phyloP scores from a whole-genome alignment of 1,284 basidiomycete species.

The Ustilago bromivora region DNA sequence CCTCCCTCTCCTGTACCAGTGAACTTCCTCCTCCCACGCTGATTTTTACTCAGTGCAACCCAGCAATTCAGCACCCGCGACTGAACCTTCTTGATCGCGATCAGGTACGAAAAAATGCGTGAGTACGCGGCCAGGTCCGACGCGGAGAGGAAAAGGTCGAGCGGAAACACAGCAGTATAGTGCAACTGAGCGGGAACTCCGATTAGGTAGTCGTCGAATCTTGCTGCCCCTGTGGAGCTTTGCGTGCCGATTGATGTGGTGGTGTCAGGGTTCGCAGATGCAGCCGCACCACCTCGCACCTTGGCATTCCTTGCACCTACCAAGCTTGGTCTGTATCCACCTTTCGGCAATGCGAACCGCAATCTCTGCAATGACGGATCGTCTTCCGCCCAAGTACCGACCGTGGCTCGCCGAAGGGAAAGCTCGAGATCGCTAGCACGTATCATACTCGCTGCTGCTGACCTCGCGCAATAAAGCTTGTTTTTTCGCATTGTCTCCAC shows the following conservation, averaged over 20 bases:
- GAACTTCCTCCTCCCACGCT: conserved; percentile 83
- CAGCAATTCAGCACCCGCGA: conserved; percentile 82
- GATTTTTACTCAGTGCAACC: conserved; percentile 83
- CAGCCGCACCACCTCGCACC: conserved; percentile 21
- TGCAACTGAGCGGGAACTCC: conserved; percentile 52
- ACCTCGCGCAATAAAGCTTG: conserved; percentile 72
- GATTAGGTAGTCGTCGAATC: conserved; percentile 55
- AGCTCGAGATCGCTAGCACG: conserved; percentile 54
- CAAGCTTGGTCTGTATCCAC: conserved; percentile 39
- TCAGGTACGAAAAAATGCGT: conserved; percentile 83
- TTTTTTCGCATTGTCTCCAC: conserved; percentile 79
- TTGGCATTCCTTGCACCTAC: conserved; percentile 33
- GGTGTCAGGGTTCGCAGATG: background rate
- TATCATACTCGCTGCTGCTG: conserved; percentile 74
- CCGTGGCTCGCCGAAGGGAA: conserved; percentile 46
- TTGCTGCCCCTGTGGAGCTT: conserved; percentile 2
- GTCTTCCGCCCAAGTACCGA: conserved; percentile 58
- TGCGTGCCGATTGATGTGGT: conserved; percentile 3
- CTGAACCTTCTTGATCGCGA: conserved; percentile 84
- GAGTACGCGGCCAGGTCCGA: conserved; percentile 81
- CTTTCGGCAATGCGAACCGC: conserved; percentile 41
- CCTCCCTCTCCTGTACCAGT: conserved; percentile 88
- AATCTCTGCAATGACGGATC: conserved; percentile 48
- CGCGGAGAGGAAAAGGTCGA: conserved; percentile 86
- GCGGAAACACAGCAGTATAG: conserved; percentile 76